A percentile compares a stretch with the other conserved stretches of the same genome.
These are phyloP conservation scores for Talaromyces pinophilus DNA, from an alignment of 2,329 filamentous ascomycete genomes.

Conservation along the genomic window DNA sequence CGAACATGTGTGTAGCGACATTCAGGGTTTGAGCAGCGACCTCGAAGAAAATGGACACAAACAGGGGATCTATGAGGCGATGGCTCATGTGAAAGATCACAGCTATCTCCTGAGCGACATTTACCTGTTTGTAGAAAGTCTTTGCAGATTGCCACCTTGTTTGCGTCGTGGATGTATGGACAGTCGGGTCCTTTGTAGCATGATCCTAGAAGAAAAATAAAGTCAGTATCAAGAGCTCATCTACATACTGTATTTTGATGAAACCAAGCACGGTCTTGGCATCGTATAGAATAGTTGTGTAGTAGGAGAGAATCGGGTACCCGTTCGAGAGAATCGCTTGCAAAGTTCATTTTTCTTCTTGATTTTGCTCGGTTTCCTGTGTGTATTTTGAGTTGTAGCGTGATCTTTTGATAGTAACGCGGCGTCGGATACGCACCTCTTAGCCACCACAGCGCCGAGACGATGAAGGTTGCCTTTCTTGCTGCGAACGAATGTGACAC, in stretches of 20 bases:
- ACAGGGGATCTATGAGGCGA: slow-evolving; percentile 80
- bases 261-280: slow-evolving; percentile 54
- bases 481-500: slow-evolving; percentile 80
- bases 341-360: slow-evolving; percentile 74
- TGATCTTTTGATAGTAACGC: not conserved
- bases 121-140: slow-evolving; percentile 76
- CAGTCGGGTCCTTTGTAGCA: slow-evolving; percentile 81
- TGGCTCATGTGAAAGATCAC: slow-evolving; percentile 87
- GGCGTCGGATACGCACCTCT: slow-evolving; percentile 62
- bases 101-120: slow-evolving; percentile 75
- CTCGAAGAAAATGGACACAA: slow-evolving; percentile 86
- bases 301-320: slow-evolving; percentile 46
- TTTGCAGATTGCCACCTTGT: slow-evolving; percentile 88
- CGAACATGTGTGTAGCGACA: slow-evolving; percentile 86
- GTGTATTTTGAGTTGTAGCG: slow-evolving; percentile 26
- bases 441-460: slow-evolving; percentile 70
- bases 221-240: slow-evolving; percentile 34
- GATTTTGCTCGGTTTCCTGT: slow-evolving; percentile 49
- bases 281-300: not conserved
- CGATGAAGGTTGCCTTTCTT: slow-evolving; percentile 86
- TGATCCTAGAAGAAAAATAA: slow-evolving; percentile 61
- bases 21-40: slow-evolving; percentile 81
- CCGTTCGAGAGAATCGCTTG: slow-evolving; percentile 62
- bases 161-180: slow-evolving; percentile 77
- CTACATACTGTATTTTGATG: slow-evolving; percentile 22